Evolutionary conservation across 2,329 filamentous ascomycete species (phyloP), one percentile per base, ranked within the genome.

Genomic region (Colletotrichum sp.): DNA sequence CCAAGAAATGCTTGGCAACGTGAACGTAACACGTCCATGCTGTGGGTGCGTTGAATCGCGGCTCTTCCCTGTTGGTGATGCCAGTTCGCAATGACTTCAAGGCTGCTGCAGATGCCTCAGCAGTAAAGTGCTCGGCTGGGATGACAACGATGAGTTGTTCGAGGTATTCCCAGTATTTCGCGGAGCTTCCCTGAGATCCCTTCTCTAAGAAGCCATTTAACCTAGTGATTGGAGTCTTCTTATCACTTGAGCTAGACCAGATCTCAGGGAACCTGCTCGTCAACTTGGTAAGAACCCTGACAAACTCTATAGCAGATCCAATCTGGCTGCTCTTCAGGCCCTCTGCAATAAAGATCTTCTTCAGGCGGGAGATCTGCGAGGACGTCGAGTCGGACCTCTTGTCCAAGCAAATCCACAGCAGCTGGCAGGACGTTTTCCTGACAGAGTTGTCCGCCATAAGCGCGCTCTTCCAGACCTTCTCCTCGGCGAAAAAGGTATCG

Each of bases 21-120:
- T 92, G 89, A 21, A 96, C 89, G 81, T 98, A 98, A 16, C 92
- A 90, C 32, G 89, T 91, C 93, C 95, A 98, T 9, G 94, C 95
- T 65, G 90, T 87, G 6, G 90, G 87, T 2, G 92, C 88, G 80
- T 96, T 94, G 48, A 89, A 87, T 15, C 91, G 91, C 3, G 93
- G 91, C 80, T 98, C 96, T 43, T 97, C 94, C 77, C 93, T 93
- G 70, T 89, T 91, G 2, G 90, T 89, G 9, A 98, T 90, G 0
- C 96, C 96, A 43, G 89, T 88, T 76, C 93, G 91, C 55, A 97
- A 87, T 6, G 94, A 91, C 12, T 89, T 88, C 7, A 97, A 83
- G 5, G 98, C 87, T 7, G 90, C 88, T 1, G 88, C 87, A 2
- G 92, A 89, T 28, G 90, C 89, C 4, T 92, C 88, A 5, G 82